Base-by-base conservation (phyloP, 2,329 filamentous ascomycete genomes). In the Aureobasidium sp. region DNA sequence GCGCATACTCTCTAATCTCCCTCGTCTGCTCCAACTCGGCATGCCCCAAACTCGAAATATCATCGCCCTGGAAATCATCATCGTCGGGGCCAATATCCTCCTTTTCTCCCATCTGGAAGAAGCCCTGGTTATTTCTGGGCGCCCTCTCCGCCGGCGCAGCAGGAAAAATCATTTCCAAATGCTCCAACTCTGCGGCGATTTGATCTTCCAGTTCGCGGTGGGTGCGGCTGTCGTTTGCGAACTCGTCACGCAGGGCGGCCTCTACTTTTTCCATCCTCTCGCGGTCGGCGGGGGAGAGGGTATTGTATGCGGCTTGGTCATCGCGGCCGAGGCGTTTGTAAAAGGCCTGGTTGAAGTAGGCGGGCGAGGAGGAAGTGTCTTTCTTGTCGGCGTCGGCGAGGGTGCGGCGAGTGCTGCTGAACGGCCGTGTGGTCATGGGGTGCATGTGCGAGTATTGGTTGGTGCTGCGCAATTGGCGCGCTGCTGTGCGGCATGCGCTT, bases 21-120 rank as follows among this genome's bases (percentile, higher is more conserved):
- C 93, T 83, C 70, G 95, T 87, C 74, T 94, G 84, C 69, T 97
- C 90, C 68, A 99, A 78, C 78, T 97, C 91, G 59, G 82, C 86
- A 75, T 99, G 92, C 0, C 86, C 94, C 74, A 91, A 82, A 57
- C 85, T 85, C 63, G 89, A 88, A 64, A 99, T 89, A 73, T 96
- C 91, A 71, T 95, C 89, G 66, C 91, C 88, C 65, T 89, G 83
- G 72, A 88, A 89, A 66, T 86, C 82, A 66, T 86, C 82, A 36
- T 69, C 67, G 5, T 70, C 68, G 12, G 65, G 66, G n/a, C 67
- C 68, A 47, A 66, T 65, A 27, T 68, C 66, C 29, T 69, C 66
- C 51, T 75, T 61, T 44, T 68, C 66, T 20, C 63, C 66, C 66
- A 66, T 65, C 45, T 58, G 63, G 42, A 62, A 68, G 64, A 68